These are phyloP conservation scores for Pestalotiopsis sp. DNA, from an alignment of 2,329 filamentous ascomycete species.

Conservation along the genomic window DNA sequence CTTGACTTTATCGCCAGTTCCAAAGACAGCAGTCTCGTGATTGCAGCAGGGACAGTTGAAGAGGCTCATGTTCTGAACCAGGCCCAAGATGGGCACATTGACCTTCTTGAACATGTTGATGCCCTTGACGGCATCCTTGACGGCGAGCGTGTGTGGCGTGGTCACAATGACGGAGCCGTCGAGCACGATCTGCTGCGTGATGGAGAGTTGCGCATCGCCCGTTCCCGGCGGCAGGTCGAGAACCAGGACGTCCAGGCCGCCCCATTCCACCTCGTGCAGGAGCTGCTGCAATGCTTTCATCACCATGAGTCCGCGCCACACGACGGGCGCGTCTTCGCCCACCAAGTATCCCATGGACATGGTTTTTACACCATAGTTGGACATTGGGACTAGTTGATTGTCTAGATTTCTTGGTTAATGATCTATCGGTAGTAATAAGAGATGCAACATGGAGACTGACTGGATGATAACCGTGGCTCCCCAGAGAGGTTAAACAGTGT, in stretches of 20 bases:
- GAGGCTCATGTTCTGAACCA: constrained; percentile 90
- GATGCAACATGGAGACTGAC: constrained; percentile 47
- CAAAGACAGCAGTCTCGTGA: constrained; percentile 76
- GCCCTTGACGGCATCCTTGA: constrained; percentile 90
- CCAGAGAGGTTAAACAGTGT: constrained; percentile 83
- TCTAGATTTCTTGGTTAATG: constrained; percentile 45
- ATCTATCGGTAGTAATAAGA: neutral
- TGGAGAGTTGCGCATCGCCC: constrained; percentile 94
- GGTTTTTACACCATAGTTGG: constrained; percentile 93
- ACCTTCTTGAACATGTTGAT: constrained; percentile 92
- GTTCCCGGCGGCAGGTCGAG: constrained; percentile 93
- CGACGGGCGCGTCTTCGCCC: constrained; percentile 77
- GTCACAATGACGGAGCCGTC: constrained; percentile 88
- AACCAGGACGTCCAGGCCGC: constrained; percentile 82
- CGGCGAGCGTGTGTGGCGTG: constrained; percentile 89
- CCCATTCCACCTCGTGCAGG: constrained; percentile 94
- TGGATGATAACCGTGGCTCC: constrained; percentile 74
- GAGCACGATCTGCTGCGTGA: constrained; percentile 89
- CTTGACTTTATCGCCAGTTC: constrained; percentile 64
- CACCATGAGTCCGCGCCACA: constrained; percentile 96
- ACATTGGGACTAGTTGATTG: constrained; percentile 82
- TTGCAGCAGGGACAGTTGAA: constrained; percentile 81
- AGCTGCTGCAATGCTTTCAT: constrained; percentile 97
- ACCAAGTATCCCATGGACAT: constrained; percentile 99
- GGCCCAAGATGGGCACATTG: constrained; percentile 77